These are phyloP conservation scores for Vaccinium macrocarpon DNA, from an alignment of 148 eudicot genomes.

Conservation along the genomic window DNA sequence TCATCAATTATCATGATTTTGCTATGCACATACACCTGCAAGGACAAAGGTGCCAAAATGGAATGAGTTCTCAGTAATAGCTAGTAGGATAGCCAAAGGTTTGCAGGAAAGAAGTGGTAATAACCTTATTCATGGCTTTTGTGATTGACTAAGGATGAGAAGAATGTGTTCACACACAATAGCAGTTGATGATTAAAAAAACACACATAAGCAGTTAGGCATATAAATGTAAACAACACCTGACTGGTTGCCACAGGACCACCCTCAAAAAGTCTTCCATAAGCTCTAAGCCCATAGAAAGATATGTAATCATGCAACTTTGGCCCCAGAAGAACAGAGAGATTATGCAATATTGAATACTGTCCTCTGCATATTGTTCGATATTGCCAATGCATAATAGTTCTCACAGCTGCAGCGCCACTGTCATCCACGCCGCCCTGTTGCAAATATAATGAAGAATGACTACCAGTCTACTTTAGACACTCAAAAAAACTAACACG, in stretches of 20 bases:
- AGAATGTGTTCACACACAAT: slow-evolving; percentile 2
- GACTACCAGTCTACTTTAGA: background rate
- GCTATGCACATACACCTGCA: slow-evolving; percentile 96
- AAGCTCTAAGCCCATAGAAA: slow-evolving; percentile 91
- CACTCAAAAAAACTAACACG: slow-evolving; percentile 4
- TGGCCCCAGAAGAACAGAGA: slow-evolving; percentile 66
- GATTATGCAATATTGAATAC: slow-evolving; percentile 85
- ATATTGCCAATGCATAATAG: slow-evolving; percentile 99
- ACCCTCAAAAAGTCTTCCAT: slow-evolving; percentile 76
- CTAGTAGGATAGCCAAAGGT: background rate
- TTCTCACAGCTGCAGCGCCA: slow-evolving; percentile 97
- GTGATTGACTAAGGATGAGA: slow-evolving; percentile 4
- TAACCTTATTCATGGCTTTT: background rate
- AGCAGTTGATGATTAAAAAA: background rate
- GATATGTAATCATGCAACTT: slow-evolving; percentile 90
- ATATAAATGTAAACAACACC: slow-evolving; percentile 38
- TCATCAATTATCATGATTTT: slow-evolving; percentile 97
- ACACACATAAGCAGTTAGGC: background rate
- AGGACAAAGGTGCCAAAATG: slow-evolving; percentile 12
- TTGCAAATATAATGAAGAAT: slow-evolving; percentile 12
- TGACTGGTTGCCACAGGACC: slow-evolving; percentile 89
- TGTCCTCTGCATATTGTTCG: slow-evolving; percentile 89
- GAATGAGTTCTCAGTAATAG: background rate
- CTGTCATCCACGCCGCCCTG: slow-evolving; percentile 98
- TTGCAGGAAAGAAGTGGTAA: slow-evolving; percentile 4